These are phyloP conservation scores for Acanthamoeba lugdunensis DNA, from an alignment of 208 protist genomes.

Conservation along the genomic window DNA sequence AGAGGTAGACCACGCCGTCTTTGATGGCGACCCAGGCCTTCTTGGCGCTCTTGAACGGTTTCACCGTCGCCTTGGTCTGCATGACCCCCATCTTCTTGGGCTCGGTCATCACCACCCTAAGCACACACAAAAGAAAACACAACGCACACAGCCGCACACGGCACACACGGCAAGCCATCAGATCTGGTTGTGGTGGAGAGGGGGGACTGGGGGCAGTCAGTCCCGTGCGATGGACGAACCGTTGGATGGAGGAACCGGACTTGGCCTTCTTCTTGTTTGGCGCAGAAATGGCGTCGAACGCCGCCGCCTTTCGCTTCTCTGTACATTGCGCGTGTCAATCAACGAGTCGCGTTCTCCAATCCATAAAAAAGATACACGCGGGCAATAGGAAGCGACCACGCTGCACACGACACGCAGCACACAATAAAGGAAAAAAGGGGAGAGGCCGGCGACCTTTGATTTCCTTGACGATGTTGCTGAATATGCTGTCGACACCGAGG, in stretches of 20 bases:
- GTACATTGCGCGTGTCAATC: background rate
- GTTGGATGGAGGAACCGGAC: background rate
- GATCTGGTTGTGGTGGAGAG: background rate
- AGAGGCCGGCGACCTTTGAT: conserved; percentile 22
- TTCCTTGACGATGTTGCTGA: conserved; percentile 58
- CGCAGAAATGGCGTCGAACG: background rate
- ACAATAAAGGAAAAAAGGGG: background rate
- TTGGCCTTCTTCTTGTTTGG: conserved; percentile 36
- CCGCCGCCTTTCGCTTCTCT: conserved; percentile 11
- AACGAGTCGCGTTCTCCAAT: background rate
- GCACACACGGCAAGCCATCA: too few species aligned
- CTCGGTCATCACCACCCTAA: background rate
- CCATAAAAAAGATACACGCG: background rate
- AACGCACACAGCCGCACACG: too few species aligned
- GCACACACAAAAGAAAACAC: background rate
- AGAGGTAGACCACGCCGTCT: conserved; percentile 56
- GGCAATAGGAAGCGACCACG: background rate
- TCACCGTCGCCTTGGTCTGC: conserved; percentile 25
- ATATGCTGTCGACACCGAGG: conserved; percentile 5
- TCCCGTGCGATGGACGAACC: background rate
- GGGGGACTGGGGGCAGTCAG: background rate
- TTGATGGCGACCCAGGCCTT: conserved; percentile 23
- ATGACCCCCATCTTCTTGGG: conserved; percentile 18
- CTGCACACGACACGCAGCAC: background rate
- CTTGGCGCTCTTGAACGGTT: conserved; percentile 44